Base-by-base conservation (phyloP, 2,329 filamentous ascomycete genomes). In the Aspergillus fijiensis region DNA sequence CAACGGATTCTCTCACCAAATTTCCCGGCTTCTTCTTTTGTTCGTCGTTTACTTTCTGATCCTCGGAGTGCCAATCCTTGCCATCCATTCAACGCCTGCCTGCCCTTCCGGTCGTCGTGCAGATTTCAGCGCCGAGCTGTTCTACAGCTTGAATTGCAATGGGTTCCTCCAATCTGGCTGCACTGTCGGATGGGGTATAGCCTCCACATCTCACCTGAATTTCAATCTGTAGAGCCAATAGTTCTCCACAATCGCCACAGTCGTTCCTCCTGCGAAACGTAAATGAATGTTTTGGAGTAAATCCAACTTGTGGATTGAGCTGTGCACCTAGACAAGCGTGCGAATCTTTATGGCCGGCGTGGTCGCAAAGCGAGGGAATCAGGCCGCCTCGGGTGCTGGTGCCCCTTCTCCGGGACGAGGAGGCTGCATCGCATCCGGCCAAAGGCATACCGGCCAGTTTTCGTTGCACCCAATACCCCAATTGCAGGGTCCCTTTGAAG, bases 401-500 rank as follows among this genome's bases (percentile, higher is more conserved):
- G 47, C 57, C 39, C 55, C 35, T 47, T 57, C 35, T 51, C 27
- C 39, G 39, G 51, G 49, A 16, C 35, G 57, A 39, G 58, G 48
- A n/a, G 39, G 16, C 39, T 21, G 49, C 50, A 49, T 21, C 25
- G 45, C 59, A 23, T 49, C 49, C 27, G 55, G 54, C 25, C 35
- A 57, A 61, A 51, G 51, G 47, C 47, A 52, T 35, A 27, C 52
- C 31, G 62, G 62, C 33, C 58, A 65, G 5, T 67, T 70, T 12
- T 76, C 77, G 11, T 57, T 66, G 16, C 78, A 80, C 62, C 78
- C 78, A 5, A 74, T 80, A 48, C 52, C 70, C n/a, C 73, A 78
- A 55, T 65, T 80, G 11, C 78, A 80, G 63, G 76, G 76, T 4
- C 75, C 78, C 0, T 80, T 80, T 60, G 77, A 80, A 60, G 78